Base-by-base conservation (phyloP, 768 basidiomycete genomes). In the Tephrocybe sp. region DNA sequence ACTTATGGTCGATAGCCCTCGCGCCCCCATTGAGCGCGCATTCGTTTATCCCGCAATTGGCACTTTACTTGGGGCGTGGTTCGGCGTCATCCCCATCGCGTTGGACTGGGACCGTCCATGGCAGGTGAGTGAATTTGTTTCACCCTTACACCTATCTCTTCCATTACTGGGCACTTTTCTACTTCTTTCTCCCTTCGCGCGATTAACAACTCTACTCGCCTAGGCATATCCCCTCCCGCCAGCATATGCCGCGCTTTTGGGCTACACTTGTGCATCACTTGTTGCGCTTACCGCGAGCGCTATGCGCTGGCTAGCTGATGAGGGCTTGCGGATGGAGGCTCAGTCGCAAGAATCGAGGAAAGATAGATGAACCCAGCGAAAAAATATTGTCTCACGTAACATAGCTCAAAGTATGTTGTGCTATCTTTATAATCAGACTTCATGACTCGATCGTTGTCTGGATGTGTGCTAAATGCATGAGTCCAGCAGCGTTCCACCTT, bases 81-180 rank as follows among this genome's bases (percentile, higher is more conserved):
- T 78, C 12, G 94, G 93, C 13, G 82, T 79, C 9, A 74, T 95
- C 40, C 90, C 92, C 2, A 85, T 94, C 40, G 89, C 92, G 0
- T 81, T 98, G 14, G 96, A 98, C 68, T 98, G 96, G 96, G 94
- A 94, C 62, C 79, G 92, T 33, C 92, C 95, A 6, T 98, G 95
- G 95, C 96, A 98, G 87, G 93, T 90, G 47, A 50, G 81, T 70
- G 32, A 35, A 30, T 42, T 26, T 10, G 33, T 23, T 51, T 34
- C n/a, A n/a, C n/a, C n/a, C n/a, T n/a, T n/a, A n/a, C n/a, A n/a
- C n/a, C 45, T 13, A 46, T 11, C 45, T 31, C 39, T 34, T 40
- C 30, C 17, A 23, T 54, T 35, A 14, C 41, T 30, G 40, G 20
- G 35, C 31, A 4, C 20, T 7, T 14, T 20, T 49, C 39, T 31